Evolutionary conservation across 1,284 basidiomycete genomes (phyloP).

Genomic region (Ustilago trichophora): DNA sequence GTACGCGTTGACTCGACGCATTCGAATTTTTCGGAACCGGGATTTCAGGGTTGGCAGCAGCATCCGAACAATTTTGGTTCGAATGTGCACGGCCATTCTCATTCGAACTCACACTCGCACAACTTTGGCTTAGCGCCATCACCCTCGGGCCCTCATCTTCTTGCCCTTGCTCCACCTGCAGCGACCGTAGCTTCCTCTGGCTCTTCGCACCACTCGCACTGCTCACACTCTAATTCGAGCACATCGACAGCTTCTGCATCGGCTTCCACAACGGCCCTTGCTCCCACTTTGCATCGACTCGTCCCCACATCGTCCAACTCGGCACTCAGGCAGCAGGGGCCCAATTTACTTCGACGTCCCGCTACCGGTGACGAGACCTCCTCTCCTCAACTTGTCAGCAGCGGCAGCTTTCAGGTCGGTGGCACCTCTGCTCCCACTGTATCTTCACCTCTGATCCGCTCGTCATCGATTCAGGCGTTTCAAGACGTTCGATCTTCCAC

Average conservation of each 20-base stretch:
- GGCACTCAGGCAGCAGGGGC: conserved; percentile 3
- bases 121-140: no score
- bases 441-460: no score
- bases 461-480: no score
- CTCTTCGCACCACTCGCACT: conserved; percentile 16
- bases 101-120: conserved; percentile 9
- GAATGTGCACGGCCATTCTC: no score
- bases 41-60: conserved; percentile 1
- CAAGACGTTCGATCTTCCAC: no score
- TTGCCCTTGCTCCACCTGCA: conserved; percentile 15
- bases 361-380: conserved; percentile 9
- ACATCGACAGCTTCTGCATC: conserved; percentile 2
- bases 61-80: no score
- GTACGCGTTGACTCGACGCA: conserved; percentile 15
- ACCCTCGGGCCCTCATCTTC: conserved; percentile 16
- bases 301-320: conserved; percentile 6
- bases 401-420: no score
- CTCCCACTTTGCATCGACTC: conserved; percentile 7
- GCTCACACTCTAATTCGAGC: not conserved
- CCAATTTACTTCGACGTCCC: conserved; percentile 7
- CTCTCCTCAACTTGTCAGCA: no score
- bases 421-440: no score
- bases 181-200: conserved; percentile 2
- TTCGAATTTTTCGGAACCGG: conserved; percentile 35
- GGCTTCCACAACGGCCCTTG: conserved; percentile 5